Base-by-base conservation (phyloP, 2,329 filamentous ascomycete genomes). In the Cryphonectria parasitica region DNA sequence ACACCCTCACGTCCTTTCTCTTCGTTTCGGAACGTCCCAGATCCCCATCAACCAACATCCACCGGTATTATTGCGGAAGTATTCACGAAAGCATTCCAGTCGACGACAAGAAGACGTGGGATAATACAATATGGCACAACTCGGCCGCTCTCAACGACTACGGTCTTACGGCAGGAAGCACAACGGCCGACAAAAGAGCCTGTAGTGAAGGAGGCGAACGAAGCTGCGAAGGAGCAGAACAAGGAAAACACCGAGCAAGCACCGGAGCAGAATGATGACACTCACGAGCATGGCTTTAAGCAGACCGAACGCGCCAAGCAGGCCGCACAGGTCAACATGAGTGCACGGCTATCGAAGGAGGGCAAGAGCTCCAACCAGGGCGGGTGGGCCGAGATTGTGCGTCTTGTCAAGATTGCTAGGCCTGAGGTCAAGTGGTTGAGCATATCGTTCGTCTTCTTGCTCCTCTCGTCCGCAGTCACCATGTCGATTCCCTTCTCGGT, bases 401-500 rank as follows among this genome's bases (percentile, higher is more conserved):
- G 96, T 66, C 83, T 99, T 76, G 87, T 99, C 79, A 94, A 91
- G 81, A 96, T 99, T 78, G 96, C 96, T 17, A 87, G 89, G 69
- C 95, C 95, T 2, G 96, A 99, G 82, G 83, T 92, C 41, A 91
- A 86, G 78, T 92, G 92, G 80, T 89, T 99, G 22, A 86, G 85
- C 8, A 81, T 92, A 74, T 97, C 97, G 3, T 95, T 98, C 79
- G 79, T 92, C 69, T 92, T 97, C 78, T 86, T 99, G 66, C 86
- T 99, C 71, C 86, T 98, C 73, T 98, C 95, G 22, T 98, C 95
- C 4, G 88, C 90, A 66, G 94, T 99, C 75, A 97, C 95, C 70
- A 97, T 99, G 92, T 95, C 94, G 2, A 93, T 99, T 71, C 96
- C 96, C 1, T 97, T 98, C 79, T 97, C 95, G 0, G 97, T 99